A percentile compares a stretch with the other conserved stretches of the same genome.
Conservation (phyloP, 768 basidiomycete genomes). For the Steccherinum ochraceum region DNA sequence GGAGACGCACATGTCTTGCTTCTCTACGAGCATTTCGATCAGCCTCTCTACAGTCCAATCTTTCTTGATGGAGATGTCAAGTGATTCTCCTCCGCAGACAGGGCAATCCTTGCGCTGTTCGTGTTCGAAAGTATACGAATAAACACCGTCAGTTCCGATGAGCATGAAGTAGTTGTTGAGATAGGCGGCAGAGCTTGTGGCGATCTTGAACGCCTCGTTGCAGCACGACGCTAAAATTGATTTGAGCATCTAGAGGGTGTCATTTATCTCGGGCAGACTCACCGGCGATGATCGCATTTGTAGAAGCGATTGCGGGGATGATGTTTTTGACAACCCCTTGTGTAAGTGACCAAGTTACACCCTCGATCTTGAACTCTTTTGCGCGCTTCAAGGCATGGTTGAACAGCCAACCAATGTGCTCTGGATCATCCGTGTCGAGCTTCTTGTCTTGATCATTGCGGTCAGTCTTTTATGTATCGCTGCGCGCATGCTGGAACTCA, state of each 20-base stretch:
- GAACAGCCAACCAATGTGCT: constrained; percentile 94
- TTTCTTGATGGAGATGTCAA: constrained; percentile 63
- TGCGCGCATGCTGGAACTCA: constrained; percentile 27
- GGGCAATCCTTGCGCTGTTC: constrained; percentile 92
- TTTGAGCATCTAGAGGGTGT: neutral
- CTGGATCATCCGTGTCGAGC: constrained; percentile 95
- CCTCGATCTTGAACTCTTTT: constrained; percentile 93
- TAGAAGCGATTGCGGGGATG: constrained; percentile 97
- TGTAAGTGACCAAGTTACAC: constrained; percentile 95
- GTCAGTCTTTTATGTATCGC: neutral
- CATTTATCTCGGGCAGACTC: neutral
- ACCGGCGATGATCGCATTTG: constrained; percentile 98
- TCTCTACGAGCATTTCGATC: constrained; percentile 83
- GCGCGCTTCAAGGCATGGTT: constrained; percentile 76
- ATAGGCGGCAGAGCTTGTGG: constrained; percentile 89
- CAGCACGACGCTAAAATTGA: constrained; percentile 77
- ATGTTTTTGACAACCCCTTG: constrained; percentile 99
- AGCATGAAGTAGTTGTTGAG: constrained; percentile 99
- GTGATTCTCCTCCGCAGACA: constrained; percentile 89
- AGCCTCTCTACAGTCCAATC: constrained; percentile 80
- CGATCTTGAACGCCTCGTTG: constrained; percentile 99
- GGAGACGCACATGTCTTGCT: constrained; percentile 77
- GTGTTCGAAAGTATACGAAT: constrained; percentile 96
- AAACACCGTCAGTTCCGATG: constrained; percentile 92
- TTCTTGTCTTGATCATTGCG: constrained; percentile 63